These are phyloP conservation scores for Pythium grandisporangium DNA, from an alignment of 352 stramenopile genomes.

Conservation along the genomic window DNA sequence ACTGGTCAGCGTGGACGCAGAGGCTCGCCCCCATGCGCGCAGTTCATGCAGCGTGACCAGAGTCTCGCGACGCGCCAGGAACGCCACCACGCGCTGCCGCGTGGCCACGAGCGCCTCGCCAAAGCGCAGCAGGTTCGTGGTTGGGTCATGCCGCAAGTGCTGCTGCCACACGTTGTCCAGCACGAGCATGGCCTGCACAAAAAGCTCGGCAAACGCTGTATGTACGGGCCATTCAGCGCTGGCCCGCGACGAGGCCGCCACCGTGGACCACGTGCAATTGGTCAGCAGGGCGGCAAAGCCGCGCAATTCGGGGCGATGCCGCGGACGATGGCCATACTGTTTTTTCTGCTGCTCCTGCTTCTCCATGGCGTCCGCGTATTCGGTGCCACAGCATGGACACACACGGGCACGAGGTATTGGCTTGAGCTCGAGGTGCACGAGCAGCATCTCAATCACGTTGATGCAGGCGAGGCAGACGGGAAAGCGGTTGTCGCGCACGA, in stretches of 20 bases:
- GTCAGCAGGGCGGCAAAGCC: slow-evolving; percentile 37
- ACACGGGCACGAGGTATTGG: slow-evolving; percentile 44
- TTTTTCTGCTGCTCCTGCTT: too few relatives aligned
- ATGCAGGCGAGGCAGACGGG: slow-evolving; percentile 50
- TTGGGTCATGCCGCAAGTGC: slow-evolving; percentile 31
- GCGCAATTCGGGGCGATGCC: slow-evolving; percentile 36
- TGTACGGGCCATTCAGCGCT: slow-evolving; percentile 30
- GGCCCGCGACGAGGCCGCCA: slow-evolving; percentile 26
- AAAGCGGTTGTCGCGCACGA: slow-evolving; percentile 63
- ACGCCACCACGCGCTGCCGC: slow-evolving; percentile 27
- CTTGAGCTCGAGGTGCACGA: slow-evolving; percentile 64
- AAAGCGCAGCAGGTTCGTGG: slow-evolving; percentile 53
- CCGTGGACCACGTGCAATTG: slow-evolving; percentile 28
- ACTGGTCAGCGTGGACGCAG: too few relatives aligned
- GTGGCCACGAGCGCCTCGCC: slow-evolving; percentile 47
- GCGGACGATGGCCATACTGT: slow-evolving; percentile 41
- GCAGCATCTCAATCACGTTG: slow-evolving; percentile 59
- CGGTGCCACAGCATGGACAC: slow-evolving; percentile 62
- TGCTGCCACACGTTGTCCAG: slow-evolving; percentile 53
- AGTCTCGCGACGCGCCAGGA: slow-evolving; percentile 34
- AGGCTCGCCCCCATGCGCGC: slow-evolving; percentile 37
- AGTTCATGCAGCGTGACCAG: slow-evolving; percentile 39
- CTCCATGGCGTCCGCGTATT: slow-evolving; percentile 49
- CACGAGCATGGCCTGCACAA: slow-evolving; percentile 49
- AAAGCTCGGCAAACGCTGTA: slow-evolving; percentile 45